Percentiles rank a stretch among this genome's conserved stretches.
phyloP scores from a whole-genome alignment of 2,329 filamentous ascomycete species.

The Daldinia eschscholtzii region DNA sequence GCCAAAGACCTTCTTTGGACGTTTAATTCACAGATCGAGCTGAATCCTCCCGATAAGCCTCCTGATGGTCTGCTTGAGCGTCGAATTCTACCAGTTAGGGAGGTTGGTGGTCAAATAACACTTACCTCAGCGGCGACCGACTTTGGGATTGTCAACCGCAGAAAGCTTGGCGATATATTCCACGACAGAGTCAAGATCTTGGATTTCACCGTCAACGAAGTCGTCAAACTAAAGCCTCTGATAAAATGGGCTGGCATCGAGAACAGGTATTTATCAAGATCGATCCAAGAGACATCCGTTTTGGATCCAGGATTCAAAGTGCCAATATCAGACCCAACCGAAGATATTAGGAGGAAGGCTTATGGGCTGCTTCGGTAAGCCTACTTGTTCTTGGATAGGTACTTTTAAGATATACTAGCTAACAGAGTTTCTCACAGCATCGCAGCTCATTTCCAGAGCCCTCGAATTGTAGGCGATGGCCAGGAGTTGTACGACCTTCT shows the following conservation, averaged over 20 bases:
- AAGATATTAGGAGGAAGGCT: constrained; percentile 51
- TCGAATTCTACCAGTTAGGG: constrained; percentile 48
- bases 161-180: constrained; percentile 50
- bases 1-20: constrained; percentile 52
- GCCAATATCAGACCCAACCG: constrained; percentile 41
- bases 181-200: constrained; percentile 49
- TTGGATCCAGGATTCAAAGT: constrained; percentile 34
- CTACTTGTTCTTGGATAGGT: neutral
- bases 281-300: constrained; percentile 53
- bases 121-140: constrained; percentile 23
- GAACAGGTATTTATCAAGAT: constrained; percentile 51
- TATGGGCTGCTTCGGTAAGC: constrained; percentile 52
- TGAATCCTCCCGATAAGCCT: neutral
- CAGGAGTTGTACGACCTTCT: constrained; percentile 47
- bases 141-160: constrained; percentile 55
- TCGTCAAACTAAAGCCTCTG: constrained; percentile 50
- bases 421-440: constrained; percentile 42
- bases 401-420: neutral
- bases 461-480: constrained; percentile 29
- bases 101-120: constrained; percentile 33
- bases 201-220: constrained; percentile 54
- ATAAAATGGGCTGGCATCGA: constrained; percentile 54
- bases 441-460: constrained; percentile 49
- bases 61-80: constrained; percentile 3
- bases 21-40: constrained; percentile 52